These are phyloP conservation scores for Ceratopteris richardii DNA, from an alignment of 75 land plant species.

Conservation along the genomic window DNA sequence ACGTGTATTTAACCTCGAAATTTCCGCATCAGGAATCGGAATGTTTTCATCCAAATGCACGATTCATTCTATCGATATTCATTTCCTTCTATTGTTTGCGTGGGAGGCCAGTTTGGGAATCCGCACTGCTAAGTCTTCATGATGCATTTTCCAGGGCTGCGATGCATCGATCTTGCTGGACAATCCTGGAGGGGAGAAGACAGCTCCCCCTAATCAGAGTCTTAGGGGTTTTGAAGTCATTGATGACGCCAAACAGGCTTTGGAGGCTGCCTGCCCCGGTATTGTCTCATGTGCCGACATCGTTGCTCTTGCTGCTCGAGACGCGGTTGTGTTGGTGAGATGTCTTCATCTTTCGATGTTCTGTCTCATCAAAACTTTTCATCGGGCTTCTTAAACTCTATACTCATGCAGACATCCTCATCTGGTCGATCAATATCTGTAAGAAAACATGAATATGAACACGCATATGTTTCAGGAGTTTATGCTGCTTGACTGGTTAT, in stretches of 20 bases:
- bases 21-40: too few relatives aligned
- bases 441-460: too few relatives aligned
- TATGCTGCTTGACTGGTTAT: too few relatives aligned
- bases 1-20: too few relatives aligned
- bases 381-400: background rate
- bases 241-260: constrained; percentile 11
- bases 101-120: too few relatives aligned
- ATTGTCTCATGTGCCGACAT: constrained; percentile 29
- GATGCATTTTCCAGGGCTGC: too few relatives aligned
- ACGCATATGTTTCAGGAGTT: too few relatives aligned
- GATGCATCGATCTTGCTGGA: constrained; percentile 13
- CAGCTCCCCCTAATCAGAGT: constrained; percentile 10
- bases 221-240: constrained; percentile 23
- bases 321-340: constrained; percentile 33
- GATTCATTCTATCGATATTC: too few relatives aligned
- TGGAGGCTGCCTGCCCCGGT: constrained; percentile 19
- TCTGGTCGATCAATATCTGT: too few relatives aligned
- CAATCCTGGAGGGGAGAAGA: constrained; percentile 6
- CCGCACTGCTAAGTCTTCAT: too few relatives aligned
- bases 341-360: background rate
- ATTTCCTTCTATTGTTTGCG: too few relatives aligned
- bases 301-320: constrained; percentile 23
- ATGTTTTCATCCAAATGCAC: too few relatives aligned
- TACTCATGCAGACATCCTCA: background rate
- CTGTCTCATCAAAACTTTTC: background rate